Percentiles rank a stretch among this genome's conserved stretches.
Conservation (phyloP, 2,329 filamentous ascomycete genomes). For the Didymella arachidicola region DNA sequence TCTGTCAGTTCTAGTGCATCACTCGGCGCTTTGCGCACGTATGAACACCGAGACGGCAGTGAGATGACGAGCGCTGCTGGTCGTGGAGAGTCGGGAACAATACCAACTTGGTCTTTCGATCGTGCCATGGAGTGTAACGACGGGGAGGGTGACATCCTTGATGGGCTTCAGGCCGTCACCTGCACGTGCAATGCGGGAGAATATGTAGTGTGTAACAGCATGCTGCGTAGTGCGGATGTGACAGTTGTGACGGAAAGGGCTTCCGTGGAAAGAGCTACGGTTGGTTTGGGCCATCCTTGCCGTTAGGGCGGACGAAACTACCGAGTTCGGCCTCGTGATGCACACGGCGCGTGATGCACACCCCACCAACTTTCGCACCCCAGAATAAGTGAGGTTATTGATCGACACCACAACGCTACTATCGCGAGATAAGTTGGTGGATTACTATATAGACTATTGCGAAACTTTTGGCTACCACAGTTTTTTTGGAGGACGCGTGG, state of each 20-base stretch:
- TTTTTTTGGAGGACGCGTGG: too few relatives aligned
- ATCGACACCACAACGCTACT: too few relatives aligned
- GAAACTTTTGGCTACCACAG: too few relatives aligned
- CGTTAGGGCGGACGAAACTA: constrained; percentile 6
- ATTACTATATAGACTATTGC: too few relatives aligned
- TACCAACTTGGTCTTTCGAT: neutral
- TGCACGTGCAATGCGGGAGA: neutral
- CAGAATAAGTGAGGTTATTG: too few relatives aligned
- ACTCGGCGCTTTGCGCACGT: constrained; percentile 5
- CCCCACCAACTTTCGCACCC: too few relatives aligned
- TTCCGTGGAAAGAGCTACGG: constrained; percentile 1
- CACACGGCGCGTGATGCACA: too few relatives aligned
- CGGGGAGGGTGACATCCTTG: neutral
- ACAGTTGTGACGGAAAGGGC: neutral
- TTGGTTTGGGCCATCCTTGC: constrained; percentile 2
- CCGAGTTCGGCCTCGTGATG: too few relatives aligned
- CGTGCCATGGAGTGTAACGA: neutral
- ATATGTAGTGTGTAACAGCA: neutral
- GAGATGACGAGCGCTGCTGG: neutral
- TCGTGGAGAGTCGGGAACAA: neutral
- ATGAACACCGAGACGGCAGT: neutral
- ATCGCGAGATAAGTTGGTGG: too few relatives aligned
- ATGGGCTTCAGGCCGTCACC: neutral
- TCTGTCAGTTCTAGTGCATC: neutral
- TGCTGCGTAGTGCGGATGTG: neutral